These are phyloP conservation scores for Leccinum rimulosum DNA, from an alignment of 768 basidiomycete genomes.

Conservation along the genomic window DNA sequence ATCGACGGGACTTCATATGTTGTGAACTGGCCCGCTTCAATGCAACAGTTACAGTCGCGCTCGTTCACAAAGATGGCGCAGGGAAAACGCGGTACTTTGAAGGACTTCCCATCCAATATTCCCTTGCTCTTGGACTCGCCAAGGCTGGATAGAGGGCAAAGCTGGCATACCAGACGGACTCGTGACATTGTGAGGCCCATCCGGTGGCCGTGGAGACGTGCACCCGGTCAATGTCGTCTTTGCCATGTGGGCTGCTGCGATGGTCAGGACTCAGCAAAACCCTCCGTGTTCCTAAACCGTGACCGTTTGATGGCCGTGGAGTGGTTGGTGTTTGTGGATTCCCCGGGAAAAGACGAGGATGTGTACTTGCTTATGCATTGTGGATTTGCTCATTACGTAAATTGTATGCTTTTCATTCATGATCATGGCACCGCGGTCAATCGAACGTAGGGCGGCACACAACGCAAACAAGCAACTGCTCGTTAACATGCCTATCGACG, in stretches of 20 bases:
- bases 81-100: constrained; percentile 97
- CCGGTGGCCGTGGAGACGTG: constrained; percentile 78
- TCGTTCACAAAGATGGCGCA: constrained; percentile 79
- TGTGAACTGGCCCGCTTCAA: constrained; percentile 80
- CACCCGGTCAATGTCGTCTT: constrained; percentile 81
- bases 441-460: neutral
- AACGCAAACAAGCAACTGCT: neutral
- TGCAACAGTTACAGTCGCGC: constrained; percentile 95
- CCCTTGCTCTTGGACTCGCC: constrained; percentile 80
- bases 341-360: constrained; percentile 6
- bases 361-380: neutral
- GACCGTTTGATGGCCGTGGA: constrained; percentile 17
- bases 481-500: constrained; percentile 12
- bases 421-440: constrained; percentile 4
- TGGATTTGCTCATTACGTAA: constrained; percentile 3
- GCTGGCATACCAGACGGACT: constrained; percentile 74
- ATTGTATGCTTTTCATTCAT: neutral
- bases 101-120: constrained; percentile 94
- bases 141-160: constrained; percentile 82
- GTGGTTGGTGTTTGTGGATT: neutral
- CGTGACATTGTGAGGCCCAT: constrained; percentile 67
- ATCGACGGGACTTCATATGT: too few relatives aligned
- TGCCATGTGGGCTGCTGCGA: constrained; percentile 85
- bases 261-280: constrained; percentile 88
- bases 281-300: constrained; percentile 78